These are phyloP conservation scores for Malus fusca DNA, from an alignment of 306 rosid genomes.

Conservation along the genomic window DNA sequence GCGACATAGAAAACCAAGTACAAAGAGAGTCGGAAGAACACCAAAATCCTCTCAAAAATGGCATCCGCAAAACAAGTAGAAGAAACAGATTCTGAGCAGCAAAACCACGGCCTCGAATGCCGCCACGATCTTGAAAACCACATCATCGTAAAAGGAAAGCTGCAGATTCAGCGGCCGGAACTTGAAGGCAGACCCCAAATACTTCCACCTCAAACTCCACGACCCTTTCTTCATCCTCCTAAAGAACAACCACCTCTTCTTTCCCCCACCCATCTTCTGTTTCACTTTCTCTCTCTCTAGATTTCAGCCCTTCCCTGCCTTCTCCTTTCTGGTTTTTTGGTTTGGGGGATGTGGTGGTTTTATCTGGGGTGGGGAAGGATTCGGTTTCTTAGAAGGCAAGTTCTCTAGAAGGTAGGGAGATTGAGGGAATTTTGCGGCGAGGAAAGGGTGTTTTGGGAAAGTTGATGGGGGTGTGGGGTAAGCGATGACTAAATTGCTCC, in stretches of 20 bases:
- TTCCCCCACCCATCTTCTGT: constrained; percentile 11
- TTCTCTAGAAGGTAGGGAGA: neutral
- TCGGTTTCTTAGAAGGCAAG: constrained; percentile 9
- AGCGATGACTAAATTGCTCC: neutral
- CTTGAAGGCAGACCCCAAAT: constrained; percentile 40
- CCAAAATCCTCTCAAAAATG: neutral
- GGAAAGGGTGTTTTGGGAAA: constrained; percentile 12
- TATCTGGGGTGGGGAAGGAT: neutral
- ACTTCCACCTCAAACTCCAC: constrained; percentile 37
- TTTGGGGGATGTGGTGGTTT: neutral
- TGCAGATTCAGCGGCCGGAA: constrained; percentile 35
- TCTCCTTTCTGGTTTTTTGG: neutral
- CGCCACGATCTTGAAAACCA: constrained; percentile 52
- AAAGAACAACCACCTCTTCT: constrained; percentile 39
- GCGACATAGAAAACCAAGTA: neutral
- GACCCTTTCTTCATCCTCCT: constrained; percentile 43
- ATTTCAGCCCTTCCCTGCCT: neutral
- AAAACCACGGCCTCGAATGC: constrained; percentile 49
- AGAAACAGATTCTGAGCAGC: constrained; percentile 29
- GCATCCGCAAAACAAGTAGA: constrained; percentile 69
- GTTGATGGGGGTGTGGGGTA: neutral
- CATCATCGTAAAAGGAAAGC: constrained; percentile 38
- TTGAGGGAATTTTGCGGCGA: neutral
- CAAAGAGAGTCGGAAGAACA: neutral
- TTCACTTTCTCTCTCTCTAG: neutral